These are phyloP conservation scores for Cokeromyces recurvatus DNA, from an alignment of 371 early-diverging fungal genomes.

Conservation along the genomic window DNA sequence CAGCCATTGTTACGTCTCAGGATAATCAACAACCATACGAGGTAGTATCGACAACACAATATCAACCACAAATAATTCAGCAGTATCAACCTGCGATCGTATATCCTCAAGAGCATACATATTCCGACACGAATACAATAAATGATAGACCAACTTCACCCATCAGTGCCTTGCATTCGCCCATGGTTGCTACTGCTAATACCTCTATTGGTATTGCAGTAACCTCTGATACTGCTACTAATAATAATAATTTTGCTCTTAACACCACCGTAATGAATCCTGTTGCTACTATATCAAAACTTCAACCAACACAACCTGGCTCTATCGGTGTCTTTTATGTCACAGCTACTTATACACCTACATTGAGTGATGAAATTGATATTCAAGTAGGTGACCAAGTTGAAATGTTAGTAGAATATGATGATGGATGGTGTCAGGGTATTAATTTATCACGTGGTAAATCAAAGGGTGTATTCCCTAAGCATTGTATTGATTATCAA, in stretches of 20 bases:
- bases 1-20: slow-evolving; percentile 1
- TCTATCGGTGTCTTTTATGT: slow-evolving; percentile 53
- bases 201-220: slow-evolving; percentile 10
- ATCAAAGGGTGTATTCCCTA: slow-evolving; percentile 62
- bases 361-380: slow-evolving; percentile 64
- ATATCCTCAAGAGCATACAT: not conserved
- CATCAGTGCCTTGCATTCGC: not conserved
- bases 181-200: not conserved
- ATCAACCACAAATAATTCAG: slow-evolving; percentile 1
- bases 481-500: slow-evolving; percentile 48
- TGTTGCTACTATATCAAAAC: not conserved
- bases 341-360: slow-evolving; percentile 56
- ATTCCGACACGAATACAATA: too few relatives aligned
- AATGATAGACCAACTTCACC: not conserved
- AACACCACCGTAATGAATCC: too few relatives aligned
- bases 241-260: too few relatives aligned
- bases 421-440: slow-evolving; percentile 70
- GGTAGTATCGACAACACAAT: not conserved
- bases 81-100: slow-evolving; percentile 4
- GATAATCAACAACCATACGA: not conserved
- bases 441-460: slow-evolving; percentile 57
- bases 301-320: slow-evolving; percentile 20
- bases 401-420: slow-evolving; percentile 58
- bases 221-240: slow-evolving; percentile 5
- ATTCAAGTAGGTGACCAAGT: slow-evolving; percentile 61